Conservation (phyloP, 2,329 filamentous ascomycete species). For the Penicillium glabrum region DNA sequence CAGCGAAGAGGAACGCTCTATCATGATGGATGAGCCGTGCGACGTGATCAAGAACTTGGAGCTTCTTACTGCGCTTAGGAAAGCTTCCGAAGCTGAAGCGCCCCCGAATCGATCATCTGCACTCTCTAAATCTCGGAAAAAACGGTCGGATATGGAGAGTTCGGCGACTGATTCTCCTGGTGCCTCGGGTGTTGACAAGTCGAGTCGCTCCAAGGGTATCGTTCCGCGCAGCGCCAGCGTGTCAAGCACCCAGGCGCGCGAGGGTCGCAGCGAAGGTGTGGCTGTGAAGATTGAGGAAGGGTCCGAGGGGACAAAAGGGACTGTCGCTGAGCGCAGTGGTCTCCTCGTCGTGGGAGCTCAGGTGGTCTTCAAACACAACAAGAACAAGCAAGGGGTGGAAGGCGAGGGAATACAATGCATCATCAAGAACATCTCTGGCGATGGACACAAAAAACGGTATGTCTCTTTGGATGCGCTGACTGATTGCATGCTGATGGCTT, state of each 20-base stretch:
- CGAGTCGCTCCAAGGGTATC: constrained; percentile 44
- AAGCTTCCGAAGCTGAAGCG: constrained; percentile 48
- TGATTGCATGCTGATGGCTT: constrained; percentile 13
- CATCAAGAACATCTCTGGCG: constrained; percentile 71
- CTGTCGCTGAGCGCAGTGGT: constrained; percentile 45
- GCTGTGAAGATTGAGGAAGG: constrained; percentile 47
- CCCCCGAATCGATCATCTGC: constrained; percentile 38
- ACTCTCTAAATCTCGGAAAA: constrained; percentile 47
- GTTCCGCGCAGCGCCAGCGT: constrained; percentile 43
- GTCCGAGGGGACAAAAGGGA: constrained; percentile 42
- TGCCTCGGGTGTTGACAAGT: constrained; percentile 45
- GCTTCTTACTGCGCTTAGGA: constrained; percentile 49
- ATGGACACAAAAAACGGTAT: constrained; percentile 68
- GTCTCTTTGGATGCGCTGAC: constrained; percentile 1
- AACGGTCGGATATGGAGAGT: constrained; percentile 46
- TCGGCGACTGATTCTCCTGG: constrained; percentile 47
- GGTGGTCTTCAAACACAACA: constrained; percentile 53
- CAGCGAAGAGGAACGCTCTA: constrained; percentile 50
- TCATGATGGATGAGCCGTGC: constrained; percentile 49
- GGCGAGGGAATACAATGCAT: constrained; percentile 69
- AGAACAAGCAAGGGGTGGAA: constrained; percentile 52
- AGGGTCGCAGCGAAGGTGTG: constrained; percentile 37
- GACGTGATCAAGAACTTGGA: constrained; percentile 53
- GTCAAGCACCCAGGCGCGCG: constrained; percentile 42
- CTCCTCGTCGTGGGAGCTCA: constrained; percentile 48